These are phyloP conservation scores for Blastobotrys mokoenaii DNA, from an alignment of 805 yeast species.

Conservation along the genomic window DNA sequence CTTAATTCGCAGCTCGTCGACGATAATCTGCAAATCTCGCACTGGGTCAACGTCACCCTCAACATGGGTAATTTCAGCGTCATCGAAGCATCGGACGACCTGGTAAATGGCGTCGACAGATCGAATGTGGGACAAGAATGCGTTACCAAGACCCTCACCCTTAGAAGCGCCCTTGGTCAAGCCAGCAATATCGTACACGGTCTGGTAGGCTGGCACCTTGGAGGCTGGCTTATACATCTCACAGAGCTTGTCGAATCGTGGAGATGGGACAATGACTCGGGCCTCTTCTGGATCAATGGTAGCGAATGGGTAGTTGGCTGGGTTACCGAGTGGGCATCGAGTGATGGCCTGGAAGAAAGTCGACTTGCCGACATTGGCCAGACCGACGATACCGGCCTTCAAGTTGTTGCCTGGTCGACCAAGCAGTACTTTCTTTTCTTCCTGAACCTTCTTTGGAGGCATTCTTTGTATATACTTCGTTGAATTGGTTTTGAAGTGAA, in stretches of 20 bases:
- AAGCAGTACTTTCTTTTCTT: conserved; percentile 64
- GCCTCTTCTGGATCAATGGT: conserved; percentile 99
- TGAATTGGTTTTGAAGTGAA: not conserved
- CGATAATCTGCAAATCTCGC: conserved; percentile 87
- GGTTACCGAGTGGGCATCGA: conserved; percentile 84
- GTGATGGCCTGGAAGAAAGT: conserved; percentile 97
- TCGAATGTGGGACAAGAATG: conserved; percentile 91
- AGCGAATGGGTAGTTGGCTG: conserved; percentile 97
- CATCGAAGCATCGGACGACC: conserved; percentile 96
- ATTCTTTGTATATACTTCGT: conserved; percentile 28
- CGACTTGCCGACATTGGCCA: conserved; percentile 88
- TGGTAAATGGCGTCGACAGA: conserved; percentile 97
- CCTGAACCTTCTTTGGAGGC: conserved; percentile 71
- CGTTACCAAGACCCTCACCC: conserved; percentile 98
- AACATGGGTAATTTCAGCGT: conserved; percentile 94
- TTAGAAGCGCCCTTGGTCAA: conserved; percentile 92
- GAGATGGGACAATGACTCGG: conserved; percentile 86
- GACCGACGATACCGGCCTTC: conserved; percentile 85
- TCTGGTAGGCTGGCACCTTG: conserved; percentile 84
- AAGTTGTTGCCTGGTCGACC: conserved; percentile 77
- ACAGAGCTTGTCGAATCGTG: conserved; percentile 70
- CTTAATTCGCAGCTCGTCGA: conserved; percentile 86
- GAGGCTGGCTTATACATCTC: conserved; percentile 71
- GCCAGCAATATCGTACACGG: conserved; percentile 96
- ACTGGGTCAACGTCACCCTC: conserved; percentile 95